These are phyloP conservation scores for Gastrolobium villosum DNA, from an alignment of 306 rosid species.

Conservation along the genomic window DNA sequence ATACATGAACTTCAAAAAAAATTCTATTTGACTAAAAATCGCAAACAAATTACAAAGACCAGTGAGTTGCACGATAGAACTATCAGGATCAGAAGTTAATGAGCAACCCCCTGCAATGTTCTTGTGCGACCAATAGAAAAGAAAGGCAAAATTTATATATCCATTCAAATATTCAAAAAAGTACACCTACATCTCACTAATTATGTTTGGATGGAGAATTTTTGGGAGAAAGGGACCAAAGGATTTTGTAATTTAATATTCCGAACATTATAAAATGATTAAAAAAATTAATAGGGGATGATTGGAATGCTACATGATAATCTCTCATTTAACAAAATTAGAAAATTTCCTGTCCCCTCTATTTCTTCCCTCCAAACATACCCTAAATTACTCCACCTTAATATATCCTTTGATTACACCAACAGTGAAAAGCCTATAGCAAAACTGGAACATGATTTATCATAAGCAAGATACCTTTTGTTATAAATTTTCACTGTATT, in stretches of 20 bases:
- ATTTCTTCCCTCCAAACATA: not conserved
- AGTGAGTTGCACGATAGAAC: slow-evolving; percentile 24
- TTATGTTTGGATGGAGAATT: not conserved
- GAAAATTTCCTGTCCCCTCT: not conserved
- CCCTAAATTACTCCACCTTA: not conserved
- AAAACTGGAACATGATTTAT: slow-evolving; percentile 16
- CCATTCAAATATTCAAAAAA: slow-evolving; percentile 25
- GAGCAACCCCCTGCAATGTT: slow-evolving; percentile 19
- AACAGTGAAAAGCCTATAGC: not conserved
- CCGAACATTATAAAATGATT: not conserved
- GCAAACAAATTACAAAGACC: slow-evolving; percentile 1
- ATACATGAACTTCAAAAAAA: slow-evolving; percentile 34
- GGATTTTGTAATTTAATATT: not conserved
- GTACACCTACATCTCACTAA: not conserved
- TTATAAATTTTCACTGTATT: not conserved
- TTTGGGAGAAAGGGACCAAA: not conserved
- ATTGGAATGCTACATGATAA: not conserved
- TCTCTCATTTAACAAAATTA: not conserved
- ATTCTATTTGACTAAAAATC: not conserved
- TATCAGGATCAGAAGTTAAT: slow-evolving; percentile 9
- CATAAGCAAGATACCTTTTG: slow-evolving; percentile 22
- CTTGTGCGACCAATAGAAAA: slow-evolving; percentile 18
- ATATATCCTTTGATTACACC: not conserved
- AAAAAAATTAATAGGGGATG: not conserved
- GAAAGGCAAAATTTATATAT: not conserved